phyloP scores from a whole-genome alignment of 2,329 filamentous ascomycete species.

The Paecilomyces niveus region DNA sequence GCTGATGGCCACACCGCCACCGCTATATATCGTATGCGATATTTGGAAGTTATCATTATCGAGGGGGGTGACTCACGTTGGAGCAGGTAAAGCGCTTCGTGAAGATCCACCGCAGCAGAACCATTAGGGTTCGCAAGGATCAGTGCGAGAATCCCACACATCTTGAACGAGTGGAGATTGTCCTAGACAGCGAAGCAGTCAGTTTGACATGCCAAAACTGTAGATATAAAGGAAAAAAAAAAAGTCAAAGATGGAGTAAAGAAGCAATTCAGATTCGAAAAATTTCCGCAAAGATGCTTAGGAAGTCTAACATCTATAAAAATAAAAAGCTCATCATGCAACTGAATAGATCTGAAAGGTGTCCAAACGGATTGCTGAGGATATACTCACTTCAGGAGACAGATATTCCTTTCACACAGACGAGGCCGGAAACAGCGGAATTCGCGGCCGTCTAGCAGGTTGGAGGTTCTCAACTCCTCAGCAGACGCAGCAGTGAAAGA shows the following conservation, averaged over 20 bases:
- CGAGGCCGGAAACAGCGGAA: neutral
- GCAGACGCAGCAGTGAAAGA: neutral
- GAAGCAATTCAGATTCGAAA: constrained; percentile 13
- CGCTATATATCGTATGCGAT: neutral
- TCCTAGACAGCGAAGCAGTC: constrained; percentile 2
- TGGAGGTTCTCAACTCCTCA: neutral
- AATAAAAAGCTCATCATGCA: constrained; percentile 36
- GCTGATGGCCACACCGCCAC: neutral
- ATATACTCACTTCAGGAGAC: neutral
- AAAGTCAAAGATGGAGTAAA: neutral
- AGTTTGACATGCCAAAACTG: neutral
- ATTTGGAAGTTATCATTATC: constrained; percentile 1
- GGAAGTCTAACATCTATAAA: constrained; percentile 46
- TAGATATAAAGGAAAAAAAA: neutral
- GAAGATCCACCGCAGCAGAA: constrained; percentile 55
- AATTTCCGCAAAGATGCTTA: constrained; percentile 37
- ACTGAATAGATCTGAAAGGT: neutral
- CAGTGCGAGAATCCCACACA: constrained; percentile 58
- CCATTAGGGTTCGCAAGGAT: constrained; percentile 52
- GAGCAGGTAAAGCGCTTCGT: constrained; percentile 65
- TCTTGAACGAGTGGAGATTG: constrained; percentile 24
- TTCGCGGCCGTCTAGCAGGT: neutral
- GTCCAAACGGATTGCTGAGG: neutral
- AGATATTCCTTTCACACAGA: neutral
- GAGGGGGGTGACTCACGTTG: constrained; percentile 42